Percentiles rank a stretch among this genome's conserved stretches.
Evolutionary conservation across 1,284 basidiomycete species (phyloP).

Genomic region (Trichosporon sp.): DNA sequence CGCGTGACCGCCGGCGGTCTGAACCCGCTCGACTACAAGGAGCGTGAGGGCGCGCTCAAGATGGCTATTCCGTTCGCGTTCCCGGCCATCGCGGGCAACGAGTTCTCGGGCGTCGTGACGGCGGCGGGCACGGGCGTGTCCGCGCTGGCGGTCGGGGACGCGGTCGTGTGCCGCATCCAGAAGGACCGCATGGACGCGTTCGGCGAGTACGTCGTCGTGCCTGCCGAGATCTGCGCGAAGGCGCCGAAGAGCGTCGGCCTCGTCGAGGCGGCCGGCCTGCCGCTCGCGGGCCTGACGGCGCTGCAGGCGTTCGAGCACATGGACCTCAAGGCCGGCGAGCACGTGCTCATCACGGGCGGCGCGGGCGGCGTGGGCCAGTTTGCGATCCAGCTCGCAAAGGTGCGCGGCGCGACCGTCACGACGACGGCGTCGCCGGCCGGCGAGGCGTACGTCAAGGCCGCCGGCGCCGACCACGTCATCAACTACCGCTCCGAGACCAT

Average conservation of each 20-base stretch:
- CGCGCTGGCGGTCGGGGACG: slow-evolving; percentile 48
- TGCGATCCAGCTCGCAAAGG: slow-evolving; percentile 52
- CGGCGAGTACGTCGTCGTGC: slow-evolving; percentile 47
- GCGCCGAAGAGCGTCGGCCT: slow-evolving; percentile 18
- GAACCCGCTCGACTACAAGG: slow-evolving; percentile 41
- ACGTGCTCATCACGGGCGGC: slow-evolving; percentile 51
- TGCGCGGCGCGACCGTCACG: slow-evolving; percentile 51
- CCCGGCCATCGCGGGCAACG: slow-evolving; percentile 16
- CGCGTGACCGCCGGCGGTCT: slow-evolving; percentile 12
- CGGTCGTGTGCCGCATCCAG: slow-evolving; percentile 52
- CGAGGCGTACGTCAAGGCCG: slow-evolving; percentile 46
- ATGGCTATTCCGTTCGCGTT: slow-evolving; percentile 22
- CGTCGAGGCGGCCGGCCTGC: slow-evolving; percentile 20
- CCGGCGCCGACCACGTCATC: slow-evolving; percentile 52
- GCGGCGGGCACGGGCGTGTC: slow-evolving; percentile 32
- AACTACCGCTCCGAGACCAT: slow-evolving; percentile 31
- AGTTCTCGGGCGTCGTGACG: slow-evolving; percentile 53
- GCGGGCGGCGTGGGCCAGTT: slow-evolving; percentile 52
- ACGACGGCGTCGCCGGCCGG: slow-evolving; percentile 51
- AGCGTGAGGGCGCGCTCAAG: slow-evolving; percentile 18
- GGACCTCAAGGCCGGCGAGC: slow-evolving; percentile 19
- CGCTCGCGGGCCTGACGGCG: slow-evolving; percentile 23
- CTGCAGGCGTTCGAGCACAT: slow-evolving; percentile 21
- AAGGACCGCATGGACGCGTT: slow-evolving; percentile 41
- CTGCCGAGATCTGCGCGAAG: slow-evolving; percentile 10